A percentile compares a stretch with the other conserved stretches of the same genome.
phyloP scores from a whole-genome alignment of 495 filamentous ascomycete genomes.

The Neurospora africana region DNA sequence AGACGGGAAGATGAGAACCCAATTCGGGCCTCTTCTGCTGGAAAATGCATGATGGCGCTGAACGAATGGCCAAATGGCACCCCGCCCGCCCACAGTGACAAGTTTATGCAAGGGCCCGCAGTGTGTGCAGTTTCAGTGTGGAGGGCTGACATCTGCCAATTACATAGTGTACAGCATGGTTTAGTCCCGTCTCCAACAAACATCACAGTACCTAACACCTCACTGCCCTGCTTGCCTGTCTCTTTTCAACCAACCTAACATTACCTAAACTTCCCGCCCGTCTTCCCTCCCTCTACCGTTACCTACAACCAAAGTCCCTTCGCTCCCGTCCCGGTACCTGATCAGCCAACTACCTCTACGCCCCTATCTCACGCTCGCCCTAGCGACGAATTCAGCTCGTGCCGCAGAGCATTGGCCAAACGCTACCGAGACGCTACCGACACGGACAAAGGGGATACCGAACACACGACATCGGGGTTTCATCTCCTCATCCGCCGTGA shows the following conservation, averaged over 20 bases:
- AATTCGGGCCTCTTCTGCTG: background rate
- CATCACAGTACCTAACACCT: background rate
- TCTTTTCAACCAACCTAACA: background rate
- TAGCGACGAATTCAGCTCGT: background rate
- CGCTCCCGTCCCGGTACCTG: background rate
- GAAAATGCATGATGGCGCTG: background rate
- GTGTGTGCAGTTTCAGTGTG: background rate
- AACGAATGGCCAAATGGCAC: background rate
- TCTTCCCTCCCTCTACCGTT: background rate
- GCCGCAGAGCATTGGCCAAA: background rate
- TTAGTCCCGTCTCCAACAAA: background rate
- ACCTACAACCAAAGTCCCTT: background rate
- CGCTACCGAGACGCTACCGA: background rate
- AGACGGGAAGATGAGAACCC: too few species aligned
- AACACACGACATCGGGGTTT: background rate
- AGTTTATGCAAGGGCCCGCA: constrained; percentile 3
- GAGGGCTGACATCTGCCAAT: constrained; percentile 1
- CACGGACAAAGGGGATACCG: background rate
- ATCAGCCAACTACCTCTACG: background rate
- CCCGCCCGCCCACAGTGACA: background rate
- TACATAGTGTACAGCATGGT: background rate
- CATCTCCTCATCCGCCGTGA: background rate
- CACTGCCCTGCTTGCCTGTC: background rate
- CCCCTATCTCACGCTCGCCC: background rate
- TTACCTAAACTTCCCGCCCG: background rate